Conservation (phyloP, 2,329 filamentous ascomycete genomes). For the Colletotrichum lentis region DNA sequence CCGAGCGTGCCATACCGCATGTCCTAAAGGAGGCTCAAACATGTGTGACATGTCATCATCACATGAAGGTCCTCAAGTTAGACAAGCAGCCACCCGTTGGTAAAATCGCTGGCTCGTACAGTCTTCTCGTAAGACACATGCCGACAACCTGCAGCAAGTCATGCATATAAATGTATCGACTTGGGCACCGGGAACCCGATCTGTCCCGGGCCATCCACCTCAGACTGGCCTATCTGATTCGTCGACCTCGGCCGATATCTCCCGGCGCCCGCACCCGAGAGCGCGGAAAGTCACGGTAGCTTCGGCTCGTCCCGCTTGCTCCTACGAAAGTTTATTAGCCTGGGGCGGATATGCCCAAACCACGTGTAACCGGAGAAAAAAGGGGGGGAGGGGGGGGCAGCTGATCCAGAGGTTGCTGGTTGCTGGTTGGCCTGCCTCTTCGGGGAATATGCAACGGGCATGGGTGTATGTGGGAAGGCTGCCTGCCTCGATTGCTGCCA, state of each 20-base stretch:
- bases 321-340: background rate
- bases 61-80: no score
- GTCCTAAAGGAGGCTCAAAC: background rate
- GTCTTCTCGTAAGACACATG: background rate
- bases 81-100: no score
- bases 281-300: background rate
- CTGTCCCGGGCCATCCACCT: background rate
- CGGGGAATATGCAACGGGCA: no score
- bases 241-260: background rate
- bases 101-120: background rate
- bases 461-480: no score
- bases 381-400: background rate
- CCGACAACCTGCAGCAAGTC: background rate
- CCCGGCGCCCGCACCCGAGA: background rate
- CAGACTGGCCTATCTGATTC: background rate
- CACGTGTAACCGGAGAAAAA: background rate
- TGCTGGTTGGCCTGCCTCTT: background rate
- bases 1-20: background rate
- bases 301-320: background rate
- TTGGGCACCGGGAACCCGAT: background rate
- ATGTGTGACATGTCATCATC: no score
- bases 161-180: no score
- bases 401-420: no score
- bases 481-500: no score
- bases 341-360: background rate